Evolutionary conservation across 495 filamentous ascomycete genomes (phyloP).

Genomic region (Patellaria atrata): DNA sequence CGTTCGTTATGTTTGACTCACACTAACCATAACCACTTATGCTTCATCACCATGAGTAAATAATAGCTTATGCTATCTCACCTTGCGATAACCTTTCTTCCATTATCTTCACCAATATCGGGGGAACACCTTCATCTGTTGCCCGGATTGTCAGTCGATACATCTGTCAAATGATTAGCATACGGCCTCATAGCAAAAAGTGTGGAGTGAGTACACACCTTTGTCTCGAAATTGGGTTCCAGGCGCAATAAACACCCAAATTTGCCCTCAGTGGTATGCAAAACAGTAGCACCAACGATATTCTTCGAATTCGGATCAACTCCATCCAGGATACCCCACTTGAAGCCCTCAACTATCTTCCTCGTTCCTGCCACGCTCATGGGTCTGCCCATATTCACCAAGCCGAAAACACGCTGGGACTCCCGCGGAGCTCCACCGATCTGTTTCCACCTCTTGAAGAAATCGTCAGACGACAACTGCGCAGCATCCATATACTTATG

Average conservation of each 20-base stretch:
- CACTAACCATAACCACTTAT: too few relatives aligned
- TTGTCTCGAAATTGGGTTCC: conserved; percentile 86
- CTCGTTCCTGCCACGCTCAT: conserved; percentile 44
- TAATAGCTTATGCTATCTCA: too few relatives aligned
- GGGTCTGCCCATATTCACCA: conserved; percentile 33
- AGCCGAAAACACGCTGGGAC: conserved; percentile 68
- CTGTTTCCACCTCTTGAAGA: conserved; percentile 98
- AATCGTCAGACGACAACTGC: conserved; percentile 69
- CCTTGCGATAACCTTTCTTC: conserved; percentile 60
- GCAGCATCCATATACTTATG: conserved; percentile 97
- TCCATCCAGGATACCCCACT: conserved; percentile 70
- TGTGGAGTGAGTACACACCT: conserved; percentile 38
- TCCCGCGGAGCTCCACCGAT: conserved; percentile 83
- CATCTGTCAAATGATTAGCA: conserved; percentile 52
- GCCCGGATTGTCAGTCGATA: conserved; percentile 87
- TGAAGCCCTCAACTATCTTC: conserved; percentile 59
- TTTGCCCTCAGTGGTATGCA: conserved; percentile 79
- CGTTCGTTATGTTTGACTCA: too few relatives aligned
- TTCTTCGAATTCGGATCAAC: conserved; percentile 89
- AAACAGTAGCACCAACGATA: conserved; percentile 81
- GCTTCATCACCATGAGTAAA: too few relatives aligned
- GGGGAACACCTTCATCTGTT: conserved; percentile 78
- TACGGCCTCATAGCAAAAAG: too few relatives aligned
- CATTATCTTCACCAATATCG: conserved; percentile 69
- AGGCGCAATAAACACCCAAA: conserved; percentile 84